phyloP scores from a whole-genome alignment of 73 alveolate species.

The Symbiodinium natans region DNA sequence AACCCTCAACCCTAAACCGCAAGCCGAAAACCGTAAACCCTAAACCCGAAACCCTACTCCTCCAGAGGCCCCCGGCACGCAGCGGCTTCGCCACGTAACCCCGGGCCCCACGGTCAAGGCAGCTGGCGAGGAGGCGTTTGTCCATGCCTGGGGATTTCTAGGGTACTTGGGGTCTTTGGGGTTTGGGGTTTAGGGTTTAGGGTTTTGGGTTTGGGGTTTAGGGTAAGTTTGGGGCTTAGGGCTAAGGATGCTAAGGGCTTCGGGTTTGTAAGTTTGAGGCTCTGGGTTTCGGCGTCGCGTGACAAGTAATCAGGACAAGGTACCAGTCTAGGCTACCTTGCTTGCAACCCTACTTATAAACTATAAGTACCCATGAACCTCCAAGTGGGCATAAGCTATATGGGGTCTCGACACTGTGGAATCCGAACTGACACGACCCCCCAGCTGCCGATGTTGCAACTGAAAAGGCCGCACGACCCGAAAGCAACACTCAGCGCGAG shows the following conservation, averaged over 20 bases:
- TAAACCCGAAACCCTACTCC: no score
- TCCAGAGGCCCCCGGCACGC: no score
- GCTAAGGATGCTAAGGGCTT: not conserved
- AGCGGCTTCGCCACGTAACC: conserved; percentile 57
- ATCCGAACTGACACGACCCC: no score
- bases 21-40: not conserved
- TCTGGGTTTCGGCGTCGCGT: not conserved
- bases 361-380: no score
- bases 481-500: no score
- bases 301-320: not conserved
- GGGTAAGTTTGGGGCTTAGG: not conserved
- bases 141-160: conserved; percentile 11
- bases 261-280: not conserved
- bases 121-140: conserved; percentile 44
- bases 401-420: no score
- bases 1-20: not conserved
- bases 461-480: no score
- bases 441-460: no score
- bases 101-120: conserved; percentile 46
- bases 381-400: no score
- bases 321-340: no score
- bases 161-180: not conserved
- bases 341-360: no score
- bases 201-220: not conserved
- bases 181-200: not conserved